phyloP scores from a whole-genome alignment of 1,139 yeast genomes.

The Trichomonascaceae sp. region DNA sequence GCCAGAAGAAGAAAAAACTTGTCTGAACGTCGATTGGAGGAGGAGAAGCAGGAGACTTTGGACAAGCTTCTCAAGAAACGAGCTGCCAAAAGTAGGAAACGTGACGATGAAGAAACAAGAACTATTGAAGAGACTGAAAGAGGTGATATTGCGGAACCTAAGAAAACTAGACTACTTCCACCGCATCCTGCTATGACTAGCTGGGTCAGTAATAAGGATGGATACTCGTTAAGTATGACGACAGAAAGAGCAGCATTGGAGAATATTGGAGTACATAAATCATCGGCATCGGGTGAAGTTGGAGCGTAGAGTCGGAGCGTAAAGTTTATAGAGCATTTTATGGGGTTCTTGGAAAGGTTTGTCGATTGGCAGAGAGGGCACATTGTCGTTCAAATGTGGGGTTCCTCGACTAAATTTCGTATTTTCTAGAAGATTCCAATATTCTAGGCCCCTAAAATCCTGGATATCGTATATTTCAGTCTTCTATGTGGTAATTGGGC shows the following conservation, averaged over 20 bases:
- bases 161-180: constrained; percentile 21
- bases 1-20: constrained; percentile 86
- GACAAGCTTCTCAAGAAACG: constrained; percentile 79
- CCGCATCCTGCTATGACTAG: constrained; percentile 46
- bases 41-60: constrained; percentile 86
- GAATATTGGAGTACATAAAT: constrained; percentile 3
- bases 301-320: not conserved
- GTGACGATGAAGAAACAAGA: constrained; percentile 23
- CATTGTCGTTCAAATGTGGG: no score
- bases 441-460: no score
- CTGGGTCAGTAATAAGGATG: constrained; percentile 35
- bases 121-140: constrained; percentile 19
- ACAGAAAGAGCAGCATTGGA: constrained; percentile 17
- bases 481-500: no score
- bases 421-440: no score
- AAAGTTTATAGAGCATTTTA: not conserved
- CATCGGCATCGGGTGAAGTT: not conserved
- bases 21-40: constrained; percentile 77
- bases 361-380: no score
- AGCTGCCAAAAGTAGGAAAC: constrained; percentile 44
- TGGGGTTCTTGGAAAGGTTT: not conserved
- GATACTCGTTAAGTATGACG: constrained; percentile 31
- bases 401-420: no score
- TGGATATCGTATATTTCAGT: no score
- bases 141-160: constrained; percentile 14